A percentile compares a stretch with the other conserved stretches of the same genome.
These are phyloP conservation scores for Rhizophlyctis rosea DNA, from an alignment of 192 early-diverging fungal species.

Conservation along the genomic window DNA sequence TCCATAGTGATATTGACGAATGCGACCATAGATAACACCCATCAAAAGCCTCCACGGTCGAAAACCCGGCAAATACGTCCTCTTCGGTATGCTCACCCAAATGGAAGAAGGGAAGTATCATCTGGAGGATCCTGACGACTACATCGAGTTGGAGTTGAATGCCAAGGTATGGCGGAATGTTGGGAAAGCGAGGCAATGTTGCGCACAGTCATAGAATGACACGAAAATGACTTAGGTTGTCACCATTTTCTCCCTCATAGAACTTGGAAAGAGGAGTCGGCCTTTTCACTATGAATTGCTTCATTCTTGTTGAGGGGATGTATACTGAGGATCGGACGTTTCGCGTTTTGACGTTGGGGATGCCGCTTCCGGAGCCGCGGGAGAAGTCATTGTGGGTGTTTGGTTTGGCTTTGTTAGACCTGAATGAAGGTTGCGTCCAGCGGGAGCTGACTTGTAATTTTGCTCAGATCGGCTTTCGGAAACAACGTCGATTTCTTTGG, in stretches of 20 bases:
- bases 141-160: constrained; percentile 71
- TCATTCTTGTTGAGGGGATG: constrained; percentile 81
- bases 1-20: not conserved
- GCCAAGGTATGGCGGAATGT: constrained; percentile 53
- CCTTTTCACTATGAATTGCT: constrained; percentile 79
- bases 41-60: constrained; percentile 78
- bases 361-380: constrained; percentile 71
- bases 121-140: constrained; percentile 80
- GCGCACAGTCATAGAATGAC: too few species aligned
- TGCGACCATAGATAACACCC: constrained; percentile 63
- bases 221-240: too few species aligned
- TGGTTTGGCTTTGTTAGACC: not conserved
- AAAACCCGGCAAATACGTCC: constrained; percentile 62
- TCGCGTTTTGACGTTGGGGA: constrained; percentile 64
- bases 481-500: constrained; percentile 46
- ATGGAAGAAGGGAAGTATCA: constrained; percentile 74
- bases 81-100: constrained; percentile 88
- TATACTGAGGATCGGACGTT: constrained; percentile 71
- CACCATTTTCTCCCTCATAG: not conserved
- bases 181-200: too few species aligned
- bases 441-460: not conserved
- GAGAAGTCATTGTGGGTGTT: constrained; percentile 34
- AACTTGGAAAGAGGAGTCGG: constrained; percentile 54
- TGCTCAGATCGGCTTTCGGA: constrained; percentile 30
- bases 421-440: not conserved